Conservation (phyloP, 768 basidiomycete genomes). For the Termitomyces bulborhizus region DNA sequence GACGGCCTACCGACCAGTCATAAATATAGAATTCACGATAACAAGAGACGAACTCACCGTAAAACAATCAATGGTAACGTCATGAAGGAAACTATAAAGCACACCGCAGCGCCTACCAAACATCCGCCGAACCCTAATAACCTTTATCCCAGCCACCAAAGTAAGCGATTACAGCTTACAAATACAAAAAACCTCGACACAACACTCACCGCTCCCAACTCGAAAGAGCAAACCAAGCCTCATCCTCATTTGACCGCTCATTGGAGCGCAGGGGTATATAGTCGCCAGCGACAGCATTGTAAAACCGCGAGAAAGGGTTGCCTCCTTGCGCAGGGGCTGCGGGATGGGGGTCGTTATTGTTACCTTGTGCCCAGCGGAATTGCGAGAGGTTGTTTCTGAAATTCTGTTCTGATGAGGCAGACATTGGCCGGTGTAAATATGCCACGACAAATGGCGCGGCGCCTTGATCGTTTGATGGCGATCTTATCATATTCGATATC, state of each 20-base stretch:
- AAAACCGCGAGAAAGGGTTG: conserved; percentile 83
- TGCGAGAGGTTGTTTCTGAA: conserved; percentile 76
- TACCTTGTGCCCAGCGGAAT: conserved; percentile 80
- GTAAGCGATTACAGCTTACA: not conserved
- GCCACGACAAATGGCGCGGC: conserved; percentile 4
- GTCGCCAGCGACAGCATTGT: conserved; percentile 76
- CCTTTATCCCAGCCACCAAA: conserved; percentile 29
- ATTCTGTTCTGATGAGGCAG: conserved; percentile 47
- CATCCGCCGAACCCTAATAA: conserved; percentile 89
- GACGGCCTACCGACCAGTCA: conserved; percentile 54
- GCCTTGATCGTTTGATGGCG: not conserved
- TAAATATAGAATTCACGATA: conserved; percentile 2
- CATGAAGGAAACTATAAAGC: conserved; percentile 89
- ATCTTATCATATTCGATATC: not conserved
- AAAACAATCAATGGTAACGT: conserved; percentile 55
- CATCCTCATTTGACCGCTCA: conserved; percentile 88
- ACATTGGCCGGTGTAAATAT: conserved; percentile 12
- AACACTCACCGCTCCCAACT: conserved; percentile 82
- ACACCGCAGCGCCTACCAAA: conserved; percentile 84
- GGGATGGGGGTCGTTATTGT: conserved; percentile 55
- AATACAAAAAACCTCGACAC: not conserved
- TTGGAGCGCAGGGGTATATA: conserved; percentile 84
- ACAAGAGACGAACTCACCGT: conserved; percentile 22
- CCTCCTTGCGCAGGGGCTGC: conserved; percentile 24
- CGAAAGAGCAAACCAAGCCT: conserved; percentile 88